Evolutionary conservation across 768 basidiomycete genomes (phyloP), one percentile per base, ranked within the genome.

Genomic region (Saitozyma podzolica): DNA sequence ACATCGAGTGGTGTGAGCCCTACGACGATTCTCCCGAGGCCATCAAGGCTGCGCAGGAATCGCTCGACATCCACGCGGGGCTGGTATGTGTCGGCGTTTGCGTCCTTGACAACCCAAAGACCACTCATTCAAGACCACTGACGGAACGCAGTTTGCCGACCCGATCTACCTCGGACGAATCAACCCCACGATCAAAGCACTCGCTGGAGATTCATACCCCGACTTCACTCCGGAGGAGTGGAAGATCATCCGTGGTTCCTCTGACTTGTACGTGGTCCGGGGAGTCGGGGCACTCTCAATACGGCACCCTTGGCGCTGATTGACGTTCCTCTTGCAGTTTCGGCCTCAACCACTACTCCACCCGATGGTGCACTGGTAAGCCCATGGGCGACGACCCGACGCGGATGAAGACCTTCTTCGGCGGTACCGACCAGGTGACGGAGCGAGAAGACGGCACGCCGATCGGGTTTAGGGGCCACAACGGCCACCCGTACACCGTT

Each of bases 161-260:
- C 71, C 71, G 14, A 45, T 70, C 20, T 73, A 59, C 58, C 62
- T 64, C 19, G 62, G 62, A 16, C 14, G 47, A 48, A 10, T 47
- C 42, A 40, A 39, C 40, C 37, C 20, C 2, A 56, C 40, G 54
- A 20, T 16, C 40, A 59, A 63, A 29, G 58, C 61, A 11, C 59
- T 68, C 20, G 66, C 61, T 16, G 40, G 17, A 40, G 8, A 50
- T 9, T 41, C 41, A 3, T 54, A 29, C 1, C 43, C 19, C 45
- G 51, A 57, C 8, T 77, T 77, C 58, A 66, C 67, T 16, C 50
- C 56, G 5, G 75, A 73, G 58, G 73, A 77, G 51, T 67, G 64
- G 69, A 57, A 55, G 41, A 10, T 72, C 19, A 47, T 75, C 43
- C 68, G 66, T 45, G 70, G 71, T 3, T 70, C 69, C 6, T 64